Evolutionary conservation across 2,329 filamentous ascomycete species (phyloP).

Genomic region (Verticillium longisporum): DNA sequence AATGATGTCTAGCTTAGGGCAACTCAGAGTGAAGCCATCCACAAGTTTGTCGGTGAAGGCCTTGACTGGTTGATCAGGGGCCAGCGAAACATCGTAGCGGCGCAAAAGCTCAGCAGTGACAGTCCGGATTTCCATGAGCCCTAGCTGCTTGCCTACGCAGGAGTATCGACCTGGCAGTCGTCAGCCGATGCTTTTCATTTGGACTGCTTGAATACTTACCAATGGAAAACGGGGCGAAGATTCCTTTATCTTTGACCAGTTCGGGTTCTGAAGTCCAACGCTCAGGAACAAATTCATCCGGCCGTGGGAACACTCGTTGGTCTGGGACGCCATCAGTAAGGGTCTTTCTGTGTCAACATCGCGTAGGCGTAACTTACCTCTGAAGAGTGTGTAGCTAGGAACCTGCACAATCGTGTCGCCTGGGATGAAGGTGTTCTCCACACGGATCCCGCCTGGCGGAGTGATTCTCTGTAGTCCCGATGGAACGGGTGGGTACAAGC

Average conservation of each 20-base stretch:
- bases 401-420: slow-evolving; percentile 25
- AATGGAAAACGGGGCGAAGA: slow-evolving; percentile 19
- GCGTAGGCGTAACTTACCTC: background rate
- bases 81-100: slow-evolving; percentile 6
- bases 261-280: slow-evolving; percentile 13
- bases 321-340: slow-evolving; percentile 1
- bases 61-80: slow-evolving; percentile 1
- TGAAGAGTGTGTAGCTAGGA: slow-evolving; percentile 13
- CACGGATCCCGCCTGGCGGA: slow-evolving; percentile 26
- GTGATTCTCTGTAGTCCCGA: slow-evolving; percentile 26
- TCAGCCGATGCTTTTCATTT: background rate
- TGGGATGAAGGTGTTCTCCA: slow-evolving; percentile 25
- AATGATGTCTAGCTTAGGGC: slow-evolving; percentile 7
- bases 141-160: slow-evolving; percentile 28
- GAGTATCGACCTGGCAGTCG: slow-evolving; percentile 19
- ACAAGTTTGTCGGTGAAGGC: slow-evolving; percentile 5
- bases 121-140: slow-evolving; percentile 23
- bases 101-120: slow-evolving; percentile 7
- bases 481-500: slow-evolving; percentile 28
- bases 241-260: slow-evolving; percentile 13
- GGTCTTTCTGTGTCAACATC: no score
- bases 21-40: slow-evolving; percentile 8
- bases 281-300: slow-evolving; percentile 16
- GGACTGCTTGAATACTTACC: slow-evolving; percentile 9
- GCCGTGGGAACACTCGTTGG: slow-evolving; percentile 10